A percentile compares a stretch with the other conserved stretches of the same genome.
Evolutionary conservation across 192 early-diverging fungal species (phyloP).

Genomic region (Oehlia diaphana): DNA sequence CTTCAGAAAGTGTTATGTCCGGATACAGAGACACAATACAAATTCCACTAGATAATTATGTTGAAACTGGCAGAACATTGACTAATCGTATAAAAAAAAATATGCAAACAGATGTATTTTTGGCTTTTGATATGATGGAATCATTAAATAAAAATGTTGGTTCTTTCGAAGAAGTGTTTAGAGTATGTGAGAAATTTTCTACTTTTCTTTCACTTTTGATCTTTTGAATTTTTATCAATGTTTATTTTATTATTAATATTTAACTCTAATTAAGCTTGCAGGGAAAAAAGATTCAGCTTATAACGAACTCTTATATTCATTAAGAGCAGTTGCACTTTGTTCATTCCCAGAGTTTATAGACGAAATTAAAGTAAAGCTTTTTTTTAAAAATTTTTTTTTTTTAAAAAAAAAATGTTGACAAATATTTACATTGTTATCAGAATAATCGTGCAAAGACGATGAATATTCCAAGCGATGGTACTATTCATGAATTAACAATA

Average conservation of each 20-base stretch:
- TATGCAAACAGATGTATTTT: constrained; percentile 57
- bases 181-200: constrained; percentile 36
- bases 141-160: constrained; percentile 38
- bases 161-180: constrained; percentile 48
- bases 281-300: constrained; percentile 44
- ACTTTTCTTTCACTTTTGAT: background rate
- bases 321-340: constrained; percentile 52
- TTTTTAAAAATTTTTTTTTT: background rate
- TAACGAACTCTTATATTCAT: constrained; percentile 47
- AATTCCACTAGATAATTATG: constrained; percentile 47
- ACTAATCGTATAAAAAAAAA: constrained; percentile 51
- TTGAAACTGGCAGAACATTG: constrained; percentile 55
- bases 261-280: constrained; percentile 34
- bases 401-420: background rate
- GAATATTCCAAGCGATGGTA: constrained; percentile 69
- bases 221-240: too few relatives aligned
- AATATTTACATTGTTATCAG: background rate
- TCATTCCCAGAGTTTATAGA: constrained; percentile 70
- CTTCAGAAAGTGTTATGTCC: constrained; percentile 39
- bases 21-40: constrained; percentile 50
- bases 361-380: constrained; percentile 60
- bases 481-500: constrained; percentile 80
- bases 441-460: constrained; percentile 2
- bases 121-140: constrained; percentile 71
- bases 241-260: background rate